Conservation (phyloP, 108 stramenopile genomes). For the Skeletonema grethae region DNA sequence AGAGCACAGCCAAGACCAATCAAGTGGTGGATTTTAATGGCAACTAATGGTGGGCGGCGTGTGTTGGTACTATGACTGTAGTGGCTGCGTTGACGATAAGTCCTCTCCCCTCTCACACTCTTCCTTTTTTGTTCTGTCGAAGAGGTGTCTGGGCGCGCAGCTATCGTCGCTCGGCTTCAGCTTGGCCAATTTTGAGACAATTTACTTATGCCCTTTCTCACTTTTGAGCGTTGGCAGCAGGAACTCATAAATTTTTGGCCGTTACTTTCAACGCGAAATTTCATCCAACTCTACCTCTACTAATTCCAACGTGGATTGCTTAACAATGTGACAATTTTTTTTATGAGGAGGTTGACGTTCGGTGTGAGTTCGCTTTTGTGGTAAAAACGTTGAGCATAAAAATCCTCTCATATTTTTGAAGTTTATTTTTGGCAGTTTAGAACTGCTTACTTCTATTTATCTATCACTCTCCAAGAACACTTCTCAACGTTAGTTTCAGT, state of each 20-base stretch:
- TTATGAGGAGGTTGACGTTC: no score
- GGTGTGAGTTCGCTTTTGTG: no score
- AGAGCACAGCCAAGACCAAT: not conserved
- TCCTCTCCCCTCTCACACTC: conserved; percentile 2
- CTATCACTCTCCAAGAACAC: conserved; percentile 32
- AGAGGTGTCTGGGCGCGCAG: not conserved
- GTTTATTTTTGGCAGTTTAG: no score
- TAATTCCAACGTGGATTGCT: not conserved
- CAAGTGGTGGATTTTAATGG: not conserved
- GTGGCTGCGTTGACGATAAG: not conserved
- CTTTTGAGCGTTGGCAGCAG: not conserved
- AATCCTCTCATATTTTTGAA: no score
- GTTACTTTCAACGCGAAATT: not conserved
- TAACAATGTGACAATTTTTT: no score
- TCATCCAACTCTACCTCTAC: not conserved
- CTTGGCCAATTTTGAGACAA: not conserved
- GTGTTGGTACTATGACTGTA: not conserved
- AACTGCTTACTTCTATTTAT: no score
- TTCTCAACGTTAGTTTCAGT: conserved; percentile 51
- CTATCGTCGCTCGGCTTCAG: not conserved
- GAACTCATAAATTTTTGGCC: not conserved
- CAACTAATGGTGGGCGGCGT: not conserved
- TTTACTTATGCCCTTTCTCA: conserved; percentile 1
- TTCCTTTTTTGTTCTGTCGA: not conserved
- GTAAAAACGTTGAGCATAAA: no score